Base-by-base conservation (phyloP, 2,329 filamentous ascomycete species). In the Tricladium varicosporioides region DNA sequence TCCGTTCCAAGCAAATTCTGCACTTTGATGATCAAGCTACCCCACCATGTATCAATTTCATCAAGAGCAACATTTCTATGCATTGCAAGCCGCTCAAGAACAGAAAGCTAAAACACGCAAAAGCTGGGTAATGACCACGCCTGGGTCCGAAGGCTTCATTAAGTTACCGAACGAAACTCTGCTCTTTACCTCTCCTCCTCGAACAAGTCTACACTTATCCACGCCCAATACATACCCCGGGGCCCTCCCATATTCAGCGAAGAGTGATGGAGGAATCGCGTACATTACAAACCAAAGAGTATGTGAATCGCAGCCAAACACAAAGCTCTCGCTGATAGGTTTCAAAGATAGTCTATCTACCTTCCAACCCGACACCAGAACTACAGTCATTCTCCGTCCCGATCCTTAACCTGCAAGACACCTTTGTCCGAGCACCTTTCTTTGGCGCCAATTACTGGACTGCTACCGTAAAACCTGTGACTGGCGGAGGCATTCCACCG, bases 381-480 rank as follows among this genome's bases (percentile, higher is more conserved):
- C 71, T 97, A 70, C 86, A 93, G 71, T 96, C 92, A 50, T 97
- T 97, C 74, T 91, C 91, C 44, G 86, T 88, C 0, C 92, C 92
- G 43, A 88, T 97, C 59, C 82, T 96, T 62, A 92, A 93, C 70
- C 83, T 96, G 46, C 84, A 90, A 73, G 93, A 97, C 73, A 89
- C 89, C 5, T 90, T 89, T 68, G 89, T 95, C 59, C 86, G 87
- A 32, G 90, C 92, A 2, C 92, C 93, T 33, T 96, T 92, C 79
- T 96, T 96, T 72, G 92, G 93, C 16, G 88, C 91, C 4, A 97
- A 96, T 78, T 88, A 89, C 63, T 97, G 92, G 92, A 85, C 85
- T 55, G 88, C 89, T 19, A 76, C 87, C 46, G 85, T 95, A 57
- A 87, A 88, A 66, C 91, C 93, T 1, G 90, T 96, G 19, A 77